Base-by-base conservation (phyloP, 495 filamentous ascomycete species). In the Penicillium samsonianum region DNA sequence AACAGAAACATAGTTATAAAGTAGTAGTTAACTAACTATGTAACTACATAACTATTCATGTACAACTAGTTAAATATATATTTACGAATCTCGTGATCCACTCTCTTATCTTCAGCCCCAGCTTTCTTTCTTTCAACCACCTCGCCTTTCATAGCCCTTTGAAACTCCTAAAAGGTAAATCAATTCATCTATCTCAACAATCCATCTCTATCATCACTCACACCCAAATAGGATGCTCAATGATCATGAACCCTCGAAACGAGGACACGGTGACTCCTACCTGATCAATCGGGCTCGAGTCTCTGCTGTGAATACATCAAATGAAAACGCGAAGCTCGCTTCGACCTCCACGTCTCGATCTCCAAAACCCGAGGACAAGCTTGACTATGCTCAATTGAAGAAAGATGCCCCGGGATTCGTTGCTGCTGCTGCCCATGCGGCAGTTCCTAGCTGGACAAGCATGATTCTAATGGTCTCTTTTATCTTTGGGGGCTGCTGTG, bases 401-500 rank as follows among this genome's bases (percentile, higher is more conserved):
- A 87, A 92, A 69, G 50, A 82, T 85, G 22, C 55, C 0, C 42
- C 52, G 11, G 56, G 62, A 7, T 33, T 74, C 40, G 52, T 71
- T 26, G 65, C 69, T 20, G 78, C 75, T 0, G 68, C 75, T 5
- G 72, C 73, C 0, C 77, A 82, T 53, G 62, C 75, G 14, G 82
- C 82, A 16, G 76, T 91, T 51, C 85, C 88, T 20, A 81, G 81
- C 64, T 87, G 86, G 86, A 74, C 90, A 8, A 82, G 82, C 54
- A 78, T 87, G 42, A 73, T 82, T 28, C 79, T 87, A 59, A 94
- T 96, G 79, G 76, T 91, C n/a, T 84, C 80, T 22, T 78, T 97
- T 54, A 98, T 98, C 46, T 96, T 98, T 69, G 94, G 95, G 38
- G 94, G 94, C 35, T 99, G 94, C 68, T 99, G 94, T 79, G 91